Conservation (phyloP, 176 grass and related monocot species). For the Phyllostachys edulis region DNA sequence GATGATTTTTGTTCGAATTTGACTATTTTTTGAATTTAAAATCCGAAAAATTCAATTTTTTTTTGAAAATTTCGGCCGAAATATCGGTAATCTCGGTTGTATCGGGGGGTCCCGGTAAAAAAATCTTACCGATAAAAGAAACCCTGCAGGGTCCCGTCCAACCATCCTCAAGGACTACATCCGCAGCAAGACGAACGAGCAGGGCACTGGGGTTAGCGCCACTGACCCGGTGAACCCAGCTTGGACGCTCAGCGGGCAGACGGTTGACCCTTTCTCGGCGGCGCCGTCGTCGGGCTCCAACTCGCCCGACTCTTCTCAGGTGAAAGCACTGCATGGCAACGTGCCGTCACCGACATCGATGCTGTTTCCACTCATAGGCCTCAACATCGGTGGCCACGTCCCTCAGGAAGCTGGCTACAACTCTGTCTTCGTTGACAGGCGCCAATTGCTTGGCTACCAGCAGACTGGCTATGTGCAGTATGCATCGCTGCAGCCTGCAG, state of each 20-base stretch:
- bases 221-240: not conserved
- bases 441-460: not conserved
- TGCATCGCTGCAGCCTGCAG: not conserved
- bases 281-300: not conserved
- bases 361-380: not conserved
- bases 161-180: conserved; percentile 2
- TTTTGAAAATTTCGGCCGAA: too few relatives aligned
- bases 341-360: not conserved
- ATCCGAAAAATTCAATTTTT: too few relatives aligned
- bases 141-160: not conserved
- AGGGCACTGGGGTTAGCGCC: too few relatives aligned
- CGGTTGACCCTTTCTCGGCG: not conserved
- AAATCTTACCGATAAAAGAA: too few relatives aligned
- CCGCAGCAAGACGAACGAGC: not conserved
- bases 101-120: too few relatives aligned
- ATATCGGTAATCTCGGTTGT: too few relatives aligned
- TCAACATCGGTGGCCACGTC: not conserved
- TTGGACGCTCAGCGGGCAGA: not conserved
- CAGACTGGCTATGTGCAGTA: not conserved
- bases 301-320: not conserved
- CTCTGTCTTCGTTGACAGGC: not conserved
- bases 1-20: too few relatives aligned
- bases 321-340: not conserved
- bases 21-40: too few relatives aligned
- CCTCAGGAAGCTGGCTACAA: not conserved